A percentile compares a stretch with the other conserved stretches of the same genome.
Conservation (phyloP, 2,329 filamentous ascomycete genomes). For the Exophiala viscosa region DNA sequence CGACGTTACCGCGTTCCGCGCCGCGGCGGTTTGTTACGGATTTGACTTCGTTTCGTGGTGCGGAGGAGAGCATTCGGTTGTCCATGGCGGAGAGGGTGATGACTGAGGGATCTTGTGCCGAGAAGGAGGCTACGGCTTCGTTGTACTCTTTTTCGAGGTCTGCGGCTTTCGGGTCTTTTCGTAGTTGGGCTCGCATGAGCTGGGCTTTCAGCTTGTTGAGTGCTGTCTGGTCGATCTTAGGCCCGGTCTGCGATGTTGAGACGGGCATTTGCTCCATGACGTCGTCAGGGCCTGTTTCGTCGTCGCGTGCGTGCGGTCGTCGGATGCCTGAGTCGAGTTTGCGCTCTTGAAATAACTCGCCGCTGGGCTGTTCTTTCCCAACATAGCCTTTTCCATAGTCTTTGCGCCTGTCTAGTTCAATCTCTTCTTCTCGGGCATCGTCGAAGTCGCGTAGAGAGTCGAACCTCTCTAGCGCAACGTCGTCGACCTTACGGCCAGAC, state of each 20-base stretch:
- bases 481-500: slow-evolving; percentile 67
- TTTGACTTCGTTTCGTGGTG: slow-evolving; percentile 69
- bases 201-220: slow-evolving; percentile 88
- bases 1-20: slow-evolving; percentile 75
- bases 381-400: slow-evolving; percentile 82
- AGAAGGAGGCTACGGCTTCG: slow-evolving; percentile 62
- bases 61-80: slow-evolving; percentile 81
- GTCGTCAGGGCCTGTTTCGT: slow-evolving; percentile 32
- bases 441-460: slow-evolving; percentile 82
- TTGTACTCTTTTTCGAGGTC: slow-evolving; percentile 83
- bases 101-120: slow-evolving; percentile 60
- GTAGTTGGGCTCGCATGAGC: slow-evolving; percentile 92
- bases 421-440: slow-evolving; percentile 85
- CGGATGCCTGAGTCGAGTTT: slow-evolving; percentile 57
- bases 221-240: slow-evolving; percentile 54
- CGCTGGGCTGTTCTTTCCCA: slow-evolving; percentile 79
- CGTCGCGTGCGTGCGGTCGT: slow-evolving; percentile 25
- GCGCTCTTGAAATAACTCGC: slow-evolving; percentile 78
- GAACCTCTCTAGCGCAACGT: slow-evolving; percentile 77
- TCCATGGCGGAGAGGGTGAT: slow-evolving; percentile 85
- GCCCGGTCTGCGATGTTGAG: slow-evolving; percentile 29
- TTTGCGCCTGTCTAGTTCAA: slow-evolving; percentile 78
- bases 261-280: slow-evolving; percentile 33
- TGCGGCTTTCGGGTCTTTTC: slow-evolving; percentile 68
- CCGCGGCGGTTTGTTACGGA: slow-evolving; percentile 75